A percentile compares a stretch with the other conserved stretches of the same genome.
Conservation (phyloP, 2,329 filamentous ascomycete genomes). For the Zasmidium angulare region DNA sequence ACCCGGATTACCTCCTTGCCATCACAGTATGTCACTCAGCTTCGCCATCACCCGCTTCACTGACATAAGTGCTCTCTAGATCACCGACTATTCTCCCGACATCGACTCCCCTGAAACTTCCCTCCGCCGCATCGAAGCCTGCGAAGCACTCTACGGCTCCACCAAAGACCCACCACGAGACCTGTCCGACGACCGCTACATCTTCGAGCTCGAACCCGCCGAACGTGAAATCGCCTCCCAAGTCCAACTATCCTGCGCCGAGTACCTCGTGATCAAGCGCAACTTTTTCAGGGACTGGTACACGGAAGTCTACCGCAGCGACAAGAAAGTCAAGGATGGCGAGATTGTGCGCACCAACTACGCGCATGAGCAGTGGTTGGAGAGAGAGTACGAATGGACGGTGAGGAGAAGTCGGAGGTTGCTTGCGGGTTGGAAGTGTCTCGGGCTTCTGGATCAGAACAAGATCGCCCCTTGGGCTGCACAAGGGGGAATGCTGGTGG, state of each 20-base stretch:
- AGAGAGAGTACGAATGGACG: conserved; percentile 14
- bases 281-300: conserved; percentile 22
- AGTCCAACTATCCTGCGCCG: conserved; percentile 17
- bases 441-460: conserved; percentile 28
- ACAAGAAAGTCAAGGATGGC: conserved; percentile 12
- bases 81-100: conserved; percentile 19
- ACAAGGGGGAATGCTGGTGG: conserved; percentile 23
- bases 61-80: background rate
- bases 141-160: background rate
- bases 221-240: conserved; percentile 21
- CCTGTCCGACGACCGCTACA: conserved; percentile 23
- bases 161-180: conserved; percentile 2
- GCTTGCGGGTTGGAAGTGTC: conserved; percentile 23
- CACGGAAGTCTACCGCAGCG: conserved; percentile 7
- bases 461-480: conserved; percentile 20
- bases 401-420: conserved; percentile 19
- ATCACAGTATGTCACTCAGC: background rate
- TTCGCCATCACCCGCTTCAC: conserved; percentile 10
- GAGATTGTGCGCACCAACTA: conserved; percentile 12
- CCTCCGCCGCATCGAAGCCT: conserved; percentile 12
- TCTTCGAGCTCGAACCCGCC: conserved; percentile 15
- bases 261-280: conserved; percentile 28
- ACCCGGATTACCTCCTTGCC: conserved; percentile 23
- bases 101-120: conserved; percentile 21
- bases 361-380: conserved; percentile 23